Evolutionary conservation across 1,139 yeast species (phyloP).

Genomic region (Debaryomyces coudertii): DNA sequence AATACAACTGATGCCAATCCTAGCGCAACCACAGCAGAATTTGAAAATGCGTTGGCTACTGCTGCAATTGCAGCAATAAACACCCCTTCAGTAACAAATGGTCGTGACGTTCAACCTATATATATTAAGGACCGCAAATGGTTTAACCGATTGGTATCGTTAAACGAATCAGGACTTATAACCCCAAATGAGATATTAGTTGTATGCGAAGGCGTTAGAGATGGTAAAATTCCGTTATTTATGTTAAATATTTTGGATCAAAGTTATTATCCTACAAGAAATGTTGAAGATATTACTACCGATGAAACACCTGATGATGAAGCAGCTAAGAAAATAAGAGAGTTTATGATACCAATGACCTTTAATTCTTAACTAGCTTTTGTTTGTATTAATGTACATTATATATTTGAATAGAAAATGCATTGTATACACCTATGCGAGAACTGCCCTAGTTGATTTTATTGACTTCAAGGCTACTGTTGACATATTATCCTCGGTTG

Average conservation of each 20-base stretch:
- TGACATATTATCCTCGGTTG: not conserved
- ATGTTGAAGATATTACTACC: slow-evolving; percentile 18
- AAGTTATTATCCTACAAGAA: slow-evolving; percentile 31
- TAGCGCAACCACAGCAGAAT: slow-evolving; percentile 23
- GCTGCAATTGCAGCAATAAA: slow-evolving; percentile 43
- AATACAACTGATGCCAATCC: slow-evolving; percentile 13
- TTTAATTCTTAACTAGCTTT: slow-evolving; percentile 21
- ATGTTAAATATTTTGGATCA: slow-evolving; percentile 45
- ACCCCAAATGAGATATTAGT: slow-evolving; percentile 38
- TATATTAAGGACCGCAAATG: slow-evolving; percentile 46
- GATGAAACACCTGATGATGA: slow-evolving; percentile 37
- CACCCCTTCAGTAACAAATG: slow-evolving; percentile 32
- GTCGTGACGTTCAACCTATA: slow-evolving; percentile 24
- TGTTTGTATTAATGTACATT: slow-evolving; percentile 10
- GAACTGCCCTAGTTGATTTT: not conserved
- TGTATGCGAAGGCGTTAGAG: slow-evolving; percentile 44
- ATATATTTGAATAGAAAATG: not conserved
- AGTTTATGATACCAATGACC: slow-evolving; percentile 43
- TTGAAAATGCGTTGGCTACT: slow-evolving; percentile 35
- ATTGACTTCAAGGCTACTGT: not conserved
- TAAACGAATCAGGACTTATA: slow-evolving; percentile 34
- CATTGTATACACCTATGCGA: not conserved
- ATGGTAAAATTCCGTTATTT: slow-evolving; percentile 42
- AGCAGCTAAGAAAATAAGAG: slow-evolving; percentile 37
- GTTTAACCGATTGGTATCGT: slow-evolving; percentile 38